These are phyloP conservation scores for Penicillium paradoxum DNA, from an alignment of 495 filamentous ascomycete species.

Conservation along the genomic window DNA sequence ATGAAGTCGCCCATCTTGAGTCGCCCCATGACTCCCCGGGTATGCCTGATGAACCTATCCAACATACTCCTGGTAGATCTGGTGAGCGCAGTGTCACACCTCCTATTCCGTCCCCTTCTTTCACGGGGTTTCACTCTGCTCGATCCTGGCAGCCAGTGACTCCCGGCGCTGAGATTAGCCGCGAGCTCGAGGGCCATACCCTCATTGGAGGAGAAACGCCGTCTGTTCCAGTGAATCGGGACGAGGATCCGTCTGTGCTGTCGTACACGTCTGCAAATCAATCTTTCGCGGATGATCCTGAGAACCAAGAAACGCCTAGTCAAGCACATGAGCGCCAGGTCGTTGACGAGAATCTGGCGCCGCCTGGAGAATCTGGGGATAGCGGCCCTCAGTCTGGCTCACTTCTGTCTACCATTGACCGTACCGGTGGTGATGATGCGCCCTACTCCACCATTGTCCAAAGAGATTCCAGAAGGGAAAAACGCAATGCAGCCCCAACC, in stretches of 20 bases:
- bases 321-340: constrained; percentile 18
- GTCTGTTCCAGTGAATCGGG: constrained; percentile 7
- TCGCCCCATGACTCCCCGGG: constrained; percentile 11
- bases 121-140: constrained; percentile 25
- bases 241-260: constrained; percentile 15
- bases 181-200: constrained; percentile 22
- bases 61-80: constrained; percentile 12
- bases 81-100: constrained; percentile 13
- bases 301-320: not conserved
- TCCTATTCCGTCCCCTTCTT: constrained; percentile 20
- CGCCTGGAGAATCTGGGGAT: not conserved
- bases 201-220: constrained; percentile 21
- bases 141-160: constrained; percentile 18
- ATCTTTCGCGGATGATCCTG: constrained; percentile 6
- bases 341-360: constrained; percentile 9
- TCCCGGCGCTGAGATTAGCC: constrained; percentile 6
- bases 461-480: not conserved
- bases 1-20: constrained; percentile 9
- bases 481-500: not conserved
- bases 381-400: constrained; percentile 13
- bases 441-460: not conserved
- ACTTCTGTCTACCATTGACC: constrained; percentile 11
- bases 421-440: not conserved
- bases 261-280: constrained; percentile 22
- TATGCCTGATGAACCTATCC: constrained; percentile 7